Conservation (phyloP, 306 rosid species). For the Cyclanthera cordifolia region DNA sequence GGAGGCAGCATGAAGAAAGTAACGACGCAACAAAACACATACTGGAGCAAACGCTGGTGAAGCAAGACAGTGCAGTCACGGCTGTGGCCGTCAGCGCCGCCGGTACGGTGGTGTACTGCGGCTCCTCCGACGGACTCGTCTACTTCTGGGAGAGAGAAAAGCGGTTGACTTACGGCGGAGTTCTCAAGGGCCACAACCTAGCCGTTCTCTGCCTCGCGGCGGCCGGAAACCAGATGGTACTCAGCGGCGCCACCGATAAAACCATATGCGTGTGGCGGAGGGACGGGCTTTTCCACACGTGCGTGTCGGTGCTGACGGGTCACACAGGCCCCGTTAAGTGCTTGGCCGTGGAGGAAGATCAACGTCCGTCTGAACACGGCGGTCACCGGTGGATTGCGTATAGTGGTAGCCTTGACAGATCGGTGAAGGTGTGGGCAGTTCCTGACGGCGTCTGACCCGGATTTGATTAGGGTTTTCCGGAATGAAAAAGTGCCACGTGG, state of each 20-base stretch:
- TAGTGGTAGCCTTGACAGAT: constrained; percentile 88
- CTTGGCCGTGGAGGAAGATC: constrained; percentile 54
- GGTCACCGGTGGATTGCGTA: constrained; percentile 54
- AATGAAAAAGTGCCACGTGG: neutral
- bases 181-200: constrained; percentile 60
- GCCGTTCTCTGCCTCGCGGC: constrained; percentile 65
- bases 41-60: constrained; percentile 36
- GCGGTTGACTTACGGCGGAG: constrained; percentile 49
- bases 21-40: constrained; percentile 37
- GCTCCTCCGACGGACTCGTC: constrained; percentile 73
- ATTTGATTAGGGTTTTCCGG: too few relatives aligned
- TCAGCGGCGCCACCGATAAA: constrained; percentile 81
- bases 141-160: constrained; percentile 62
- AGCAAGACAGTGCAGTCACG: constrained; percentile 80
- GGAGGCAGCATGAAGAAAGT: constrained; percentile 26
- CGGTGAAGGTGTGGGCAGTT: constrained; percentile 85
- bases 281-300: constrained; percentile 55
- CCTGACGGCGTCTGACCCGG: constrained; percentile 11
- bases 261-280: constrained; percentile 73
- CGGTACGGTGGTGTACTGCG: constrained; percentile 50
- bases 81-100: constrained; percentile 40
- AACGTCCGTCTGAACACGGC: constrained; percentile 2
- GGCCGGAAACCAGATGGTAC: constrained; percentile 38
- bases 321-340: constrained; percentile 86
- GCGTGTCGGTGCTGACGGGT: constrained; percentile 59